Conservation (phyloP, 345 rosid genomes). For the Lepidium aucheri region DNA sequence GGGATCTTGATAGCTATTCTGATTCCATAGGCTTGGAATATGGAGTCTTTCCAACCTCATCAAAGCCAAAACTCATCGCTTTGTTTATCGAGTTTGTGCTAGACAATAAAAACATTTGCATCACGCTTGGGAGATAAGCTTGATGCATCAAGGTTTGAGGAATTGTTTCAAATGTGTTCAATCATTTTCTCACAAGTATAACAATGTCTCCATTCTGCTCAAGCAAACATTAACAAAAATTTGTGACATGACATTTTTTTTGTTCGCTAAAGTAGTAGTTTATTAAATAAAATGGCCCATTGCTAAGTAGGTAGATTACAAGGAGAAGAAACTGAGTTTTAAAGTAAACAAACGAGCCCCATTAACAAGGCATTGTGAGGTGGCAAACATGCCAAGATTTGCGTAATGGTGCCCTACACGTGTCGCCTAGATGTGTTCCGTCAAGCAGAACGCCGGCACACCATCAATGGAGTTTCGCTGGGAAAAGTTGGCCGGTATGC, state of each 20-base stretch:
- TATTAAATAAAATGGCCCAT: too few relatives aligned
- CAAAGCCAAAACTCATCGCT: background rate
- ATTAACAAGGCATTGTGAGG: too few relatives aligned
- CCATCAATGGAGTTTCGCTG: too few relatives aligned
- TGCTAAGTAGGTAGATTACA: too few relatives aligned
- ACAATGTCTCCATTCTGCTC: background rate
- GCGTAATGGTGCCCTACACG: too few relatives aligned
- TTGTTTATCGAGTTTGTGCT: background rate
- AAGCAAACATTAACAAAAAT: background rate
- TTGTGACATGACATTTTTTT: background rate
- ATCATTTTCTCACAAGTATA: background rate
- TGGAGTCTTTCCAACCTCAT: background rate
- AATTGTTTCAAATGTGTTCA: background rate
- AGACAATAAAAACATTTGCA: background rate
- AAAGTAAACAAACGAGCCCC: too few relatives aligned
- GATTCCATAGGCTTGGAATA: background rate
- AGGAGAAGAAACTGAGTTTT: too few relatives aligned
- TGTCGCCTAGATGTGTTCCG: too few relatives aligned
- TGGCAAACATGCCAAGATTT: too few relatives aligned
- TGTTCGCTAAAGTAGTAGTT: too few relatives aligned
- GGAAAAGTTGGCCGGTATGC: too few relatives aligned
- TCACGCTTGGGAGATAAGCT: background rate
- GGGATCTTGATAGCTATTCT: background rate
- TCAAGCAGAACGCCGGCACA: too few relatives aligned
- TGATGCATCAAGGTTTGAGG: background rate